These are phyloP conservation scores for Phytophthora quininea DNA, from an alignment of 352 stramenopile genomes.

Conservation along the genomic window DNA sequence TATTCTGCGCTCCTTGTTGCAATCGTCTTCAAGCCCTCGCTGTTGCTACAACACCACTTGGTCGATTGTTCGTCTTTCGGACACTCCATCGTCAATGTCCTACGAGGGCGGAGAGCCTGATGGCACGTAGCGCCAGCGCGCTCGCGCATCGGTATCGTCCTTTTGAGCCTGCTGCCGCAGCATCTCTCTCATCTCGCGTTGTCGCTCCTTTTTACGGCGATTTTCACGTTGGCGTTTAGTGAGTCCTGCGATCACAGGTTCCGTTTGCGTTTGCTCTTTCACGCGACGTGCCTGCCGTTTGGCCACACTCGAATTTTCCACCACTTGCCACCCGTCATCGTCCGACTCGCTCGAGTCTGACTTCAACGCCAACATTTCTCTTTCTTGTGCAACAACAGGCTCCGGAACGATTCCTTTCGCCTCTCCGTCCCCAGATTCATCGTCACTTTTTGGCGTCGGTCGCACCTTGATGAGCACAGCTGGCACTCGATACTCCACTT, in stretches of 20 bases:
- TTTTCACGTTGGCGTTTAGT: conserved; percentile 85
- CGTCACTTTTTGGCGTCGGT: conserved; percentile 14
- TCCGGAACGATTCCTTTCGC: conserved; percentile 4
- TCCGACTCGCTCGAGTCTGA: conserved; percentile 35
- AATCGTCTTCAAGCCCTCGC: neutral
- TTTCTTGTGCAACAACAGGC: neutral
- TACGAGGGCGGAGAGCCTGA: conserved; percentile 19
- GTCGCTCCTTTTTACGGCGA: conserved; percentile 77
- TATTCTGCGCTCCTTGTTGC: neutral
- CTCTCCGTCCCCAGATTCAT: conserved; percentile 6
- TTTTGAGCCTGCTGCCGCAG: conserved; percentile 72
- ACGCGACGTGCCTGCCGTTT: conserved; percentile 26
- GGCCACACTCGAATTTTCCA: conserved; percentile 33
- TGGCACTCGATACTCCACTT: conserved; percentile 74
- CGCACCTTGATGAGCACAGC: conserved; percentile 49
- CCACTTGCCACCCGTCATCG: conserved; percentile 80
- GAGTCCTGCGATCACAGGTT: conserved; percentile 50
- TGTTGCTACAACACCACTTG: conserved; percentile 6
- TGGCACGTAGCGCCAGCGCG: conserved; percentile 70
- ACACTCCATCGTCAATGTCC: conserved; percentile 5
- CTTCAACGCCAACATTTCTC: conserved; percentile 16
- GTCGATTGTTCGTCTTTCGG: conserved; percentile 15
- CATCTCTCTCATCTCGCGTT: conserved; percentile 78
- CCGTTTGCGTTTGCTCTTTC: conserved; percentile 13
- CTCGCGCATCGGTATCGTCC: conserved; percentile 70